Base-by-base conservation (phyloP, 352 stramenopile genomes). In the Phytopythium litorale region DNA sequence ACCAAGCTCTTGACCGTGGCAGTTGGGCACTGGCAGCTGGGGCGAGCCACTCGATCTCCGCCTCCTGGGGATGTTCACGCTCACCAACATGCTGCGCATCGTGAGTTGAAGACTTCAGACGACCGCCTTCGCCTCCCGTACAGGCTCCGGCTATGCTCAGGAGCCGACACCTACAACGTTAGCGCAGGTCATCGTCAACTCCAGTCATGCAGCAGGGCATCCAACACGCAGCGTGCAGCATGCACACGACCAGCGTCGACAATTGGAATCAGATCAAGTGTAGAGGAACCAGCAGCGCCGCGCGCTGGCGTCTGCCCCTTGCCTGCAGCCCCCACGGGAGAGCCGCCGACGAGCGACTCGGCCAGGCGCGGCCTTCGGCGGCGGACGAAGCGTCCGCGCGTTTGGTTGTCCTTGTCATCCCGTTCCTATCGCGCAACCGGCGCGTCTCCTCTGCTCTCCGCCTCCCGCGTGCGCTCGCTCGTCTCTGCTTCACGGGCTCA, bases 251-350 rank as follows among this genome's bases (percentile, higher is more conserved):
- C n/a, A n/a, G 13, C 16, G 3, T 28, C 9, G 33, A n/a, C 12
- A 42, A 45, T 63, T 37, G 62, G 71, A 73, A 73, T 78, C 71
- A 75, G 71, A 28, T 78, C 71, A 78, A 78, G 71, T 78, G 71
- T 75, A 78, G 56, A 73, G 38, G 7, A 73, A 69, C 68, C 62
- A 67, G 75, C 71, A 73, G 49, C 33, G 66, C 55, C 18, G 18
- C 40, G 30, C 65, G 46, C 48, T 18, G 8, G 18, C 48, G 15
- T 16, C 23, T 40, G 35, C 32, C 23, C 46, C 12, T 12, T 5
- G 23, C 25, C 46, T 11, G 4, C 46, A 15, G 3, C 46, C 46
- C 18, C 7, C 6, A 8, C 4, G n/a, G 7, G 23, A 33, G 23
- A 7, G 6, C 21, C 46, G 13, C 23, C 5, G 7, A 7, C 48